These are phyloP conservation scores for Coemansia umbellata DNA, from an alignment of 192 early-diverging fungal genomes.

Conservation along the genomic window DNA sequence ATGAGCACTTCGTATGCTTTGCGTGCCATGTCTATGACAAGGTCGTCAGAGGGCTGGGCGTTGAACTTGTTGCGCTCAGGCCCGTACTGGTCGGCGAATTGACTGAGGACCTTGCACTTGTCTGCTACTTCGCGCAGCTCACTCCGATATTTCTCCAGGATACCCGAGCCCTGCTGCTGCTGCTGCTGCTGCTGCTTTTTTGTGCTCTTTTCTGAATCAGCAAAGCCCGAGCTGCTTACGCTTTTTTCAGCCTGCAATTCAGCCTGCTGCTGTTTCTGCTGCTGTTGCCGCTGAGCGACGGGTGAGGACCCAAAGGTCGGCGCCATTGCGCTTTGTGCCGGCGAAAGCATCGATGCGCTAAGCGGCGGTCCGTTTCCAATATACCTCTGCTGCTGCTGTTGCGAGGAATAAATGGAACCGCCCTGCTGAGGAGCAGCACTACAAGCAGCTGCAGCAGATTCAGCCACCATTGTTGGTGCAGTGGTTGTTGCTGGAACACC, in stretches of 20 bases:
- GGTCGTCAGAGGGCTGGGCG: conserved; percentile 51
- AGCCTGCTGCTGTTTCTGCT: not conserved
- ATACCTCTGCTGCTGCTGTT: no score
- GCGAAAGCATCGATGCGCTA: no score
- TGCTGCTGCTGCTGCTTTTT: conserved; percentile 1
- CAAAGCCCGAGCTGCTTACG: not conserved
- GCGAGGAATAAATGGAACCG: no score
- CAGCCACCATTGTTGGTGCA: no score
- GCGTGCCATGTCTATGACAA: conserved; percentile 54
- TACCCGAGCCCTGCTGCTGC: conserved; percentile 10
- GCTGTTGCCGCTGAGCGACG: not conserved
- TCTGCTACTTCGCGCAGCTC: conserved; percentile 48
- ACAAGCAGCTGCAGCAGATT: no score
- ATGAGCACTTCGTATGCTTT: conserved; percentile 52
- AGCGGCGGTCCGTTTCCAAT: no score
- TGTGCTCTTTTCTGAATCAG: not conserved
- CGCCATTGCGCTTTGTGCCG: no score
- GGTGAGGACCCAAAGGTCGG: no score
- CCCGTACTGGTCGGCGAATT: conserved; percentile 50
- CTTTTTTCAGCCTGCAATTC: no score
- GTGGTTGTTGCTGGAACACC: no score
- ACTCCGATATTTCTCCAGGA: conserved; percentile 39
- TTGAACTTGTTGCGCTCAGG: conserved; percentile 48
- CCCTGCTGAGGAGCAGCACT: no score
- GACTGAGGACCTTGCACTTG: conserved; percentile 48